Evolutionary conservation across 495 filamentous ascomycete genomes (phyloP), one percentile per base, ranked within the genome.

Genomic region (Wilcoxina mikolae): DNA sequence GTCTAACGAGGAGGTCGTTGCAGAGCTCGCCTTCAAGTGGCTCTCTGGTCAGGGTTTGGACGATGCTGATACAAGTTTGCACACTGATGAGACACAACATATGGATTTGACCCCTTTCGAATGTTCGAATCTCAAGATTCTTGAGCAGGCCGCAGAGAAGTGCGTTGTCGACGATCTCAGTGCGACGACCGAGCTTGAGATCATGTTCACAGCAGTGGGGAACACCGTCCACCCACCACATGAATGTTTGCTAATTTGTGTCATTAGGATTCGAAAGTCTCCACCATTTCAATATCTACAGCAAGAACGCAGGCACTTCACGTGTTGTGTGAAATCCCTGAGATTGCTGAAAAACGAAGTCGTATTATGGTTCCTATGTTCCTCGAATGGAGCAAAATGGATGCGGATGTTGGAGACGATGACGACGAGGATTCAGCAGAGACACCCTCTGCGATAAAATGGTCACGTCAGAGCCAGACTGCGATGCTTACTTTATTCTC

Each of bases 341-440:
- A 72, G 18, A 64, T 90, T 51, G 90, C 86, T 1, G 91, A 99
- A 68, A 94, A 83, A 68, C 73, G 78, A 23, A 95, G 90, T 27
- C 80, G 87, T 24, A 76, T 77, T 53, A 70, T 99, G 17, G 83
- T 95, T 4, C 91, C 93, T 1, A 70, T 93, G 57, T 82, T 99
- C 29, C 69, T 99, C 11, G 77, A 79, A 4, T 95, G 89, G 82
- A 78, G 76, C 20, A 29, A 54, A 5, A 51, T 54, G 7, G 48
- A 50, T 5, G 51, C 51, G 12, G 53, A 58, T 12, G 63, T 61
- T 1, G 60, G 46, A 44, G 63, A 59, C 7, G 69, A 70, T 5
- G 73, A 74, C 33, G 74, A 77, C 7, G 70, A 71, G 4, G 73
- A 77, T 25, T 70, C 72, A 29, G 63, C 53, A n/a, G 66, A 69